These are phyloP conservation scores for Colletotrichum aenigma DNA, from an alignment of 2,329 filamentous ascomycete species.

Conservation along the genomic window DNA sequence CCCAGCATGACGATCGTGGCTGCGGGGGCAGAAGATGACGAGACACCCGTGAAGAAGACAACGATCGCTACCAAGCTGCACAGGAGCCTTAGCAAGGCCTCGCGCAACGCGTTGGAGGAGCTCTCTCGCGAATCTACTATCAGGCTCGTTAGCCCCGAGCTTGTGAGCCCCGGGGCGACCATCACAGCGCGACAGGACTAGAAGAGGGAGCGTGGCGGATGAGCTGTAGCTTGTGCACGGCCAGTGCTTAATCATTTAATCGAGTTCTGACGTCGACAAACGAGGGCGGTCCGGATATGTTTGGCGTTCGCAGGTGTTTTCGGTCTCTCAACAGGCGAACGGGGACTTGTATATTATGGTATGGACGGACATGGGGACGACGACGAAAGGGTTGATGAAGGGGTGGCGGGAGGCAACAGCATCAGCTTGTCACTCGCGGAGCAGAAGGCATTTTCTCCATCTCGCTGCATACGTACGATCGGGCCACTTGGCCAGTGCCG, in stretches of 20 bases:
- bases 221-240: background rate
- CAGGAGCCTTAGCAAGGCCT: slow-evolving; percentile 19
- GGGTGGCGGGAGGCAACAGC: background rate
- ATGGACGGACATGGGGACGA: background rate
- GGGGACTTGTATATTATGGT: slow-evolving; percentile 19
- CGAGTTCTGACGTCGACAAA: slow-evolving; percentile 16
- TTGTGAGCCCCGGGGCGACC: slow-evolving; percentile 6
- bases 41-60: background rate
- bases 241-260: background rate
- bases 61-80: background rate
- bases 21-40: background rate
- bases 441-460: background rate
- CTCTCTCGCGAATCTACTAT: slow-evolving; percentile 16
- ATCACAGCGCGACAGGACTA: slow-evolving; percentile 16
- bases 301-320: slow-evolving; percentile 17
- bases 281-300: slow-evolving; percentile 13
- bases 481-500: background rate
- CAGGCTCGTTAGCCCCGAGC: slow-evolving; percentile 19
- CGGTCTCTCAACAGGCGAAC: slow-evolving; percentile 20
- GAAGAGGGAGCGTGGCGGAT: background rate
- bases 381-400: background rate
- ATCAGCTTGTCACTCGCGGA: background rate
- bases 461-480: background rate
- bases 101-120: slow-evolving; percentile 20
- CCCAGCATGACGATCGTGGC: slow-evolving; percentile 21